These are phyloP conservation scores for Lactifluus volemus DNA, from an alignment of 768 basidiomycete genomes.

Conservation along the genomic window DNA sequence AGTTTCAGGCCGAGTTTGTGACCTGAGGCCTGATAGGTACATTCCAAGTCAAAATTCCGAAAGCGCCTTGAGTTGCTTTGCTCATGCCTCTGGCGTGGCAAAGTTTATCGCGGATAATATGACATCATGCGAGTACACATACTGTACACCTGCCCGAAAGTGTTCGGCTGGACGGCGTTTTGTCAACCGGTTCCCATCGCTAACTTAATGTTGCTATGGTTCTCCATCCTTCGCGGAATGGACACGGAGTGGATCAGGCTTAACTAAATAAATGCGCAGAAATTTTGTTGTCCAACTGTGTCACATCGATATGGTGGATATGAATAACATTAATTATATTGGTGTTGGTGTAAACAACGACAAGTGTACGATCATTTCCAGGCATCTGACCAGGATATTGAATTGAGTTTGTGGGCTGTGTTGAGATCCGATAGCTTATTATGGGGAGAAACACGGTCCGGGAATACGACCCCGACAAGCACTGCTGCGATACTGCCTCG, in stretches of 20 bases:
- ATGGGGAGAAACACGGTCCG: neutral
- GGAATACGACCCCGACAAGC: too few relatives aligned
- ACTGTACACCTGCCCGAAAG: neutral
- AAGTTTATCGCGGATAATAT: neutral
- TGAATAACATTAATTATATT: neutral
- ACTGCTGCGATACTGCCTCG: neutral
- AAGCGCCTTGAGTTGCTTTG: conserved; percentile 33
- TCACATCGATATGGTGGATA: too few relatives aligned
- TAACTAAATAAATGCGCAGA: neutral
- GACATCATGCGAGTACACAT: neutral
- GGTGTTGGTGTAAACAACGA: neutral
- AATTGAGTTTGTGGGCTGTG: neutral
- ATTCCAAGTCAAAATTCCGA: conserved; percentile 75
- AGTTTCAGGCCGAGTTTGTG: neutral
- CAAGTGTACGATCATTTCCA: too few relatives aligned
- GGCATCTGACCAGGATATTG: neutral
- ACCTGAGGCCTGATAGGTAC: conserved; percentile 43
- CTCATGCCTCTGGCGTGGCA: neutral
- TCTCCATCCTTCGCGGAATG: neutral
- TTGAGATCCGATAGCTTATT: neutral
- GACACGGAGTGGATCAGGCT: neutral
- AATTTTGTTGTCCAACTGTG: neutral
- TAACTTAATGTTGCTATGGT: neutral
- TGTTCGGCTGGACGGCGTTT: neutral
- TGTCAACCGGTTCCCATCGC: neutral